Conservation (phyloP, 2,329 filamentous ascomycete species). For the Paraphaeosphaeria sporulosa region DNA sequence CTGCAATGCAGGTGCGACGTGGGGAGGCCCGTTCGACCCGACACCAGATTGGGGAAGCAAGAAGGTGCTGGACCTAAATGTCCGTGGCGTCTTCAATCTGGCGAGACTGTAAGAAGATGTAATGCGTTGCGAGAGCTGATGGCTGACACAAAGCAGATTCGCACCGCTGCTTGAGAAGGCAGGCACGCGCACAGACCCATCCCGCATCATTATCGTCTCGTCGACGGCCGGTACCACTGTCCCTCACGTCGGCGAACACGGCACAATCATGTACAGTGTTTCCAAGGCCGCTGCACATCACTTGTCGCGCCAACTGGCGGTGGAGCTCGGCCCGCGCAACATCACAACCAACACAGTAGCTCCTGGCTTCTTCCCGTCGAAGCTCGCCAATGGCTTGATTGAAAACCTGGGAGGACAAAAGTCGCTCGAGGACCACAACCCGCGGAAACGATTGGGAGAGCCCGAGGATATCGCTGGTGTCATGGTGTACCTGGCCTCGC, state of each 20-base stretch:
- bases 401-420: constrained; percentile 51
- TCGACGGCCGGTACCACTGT: constrained; percentile 49
- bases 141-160: constrained; percentile 31
- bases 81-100: constrained; percentile 51
- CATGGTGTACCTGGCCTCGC: constrained; percentile 45
- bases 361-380: constrained; percentile 51
- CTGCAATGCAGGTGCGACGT: constrained; percentile 50
- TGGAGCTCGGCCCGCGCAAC: constrained; percentile 50
- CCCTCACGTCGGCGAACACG: constrained; percentile 46
- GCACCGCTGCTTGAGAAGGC: constrained; percentile 45
- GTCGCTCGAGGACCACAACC: constrained; percentile 45
- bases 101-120: constrained; percentile 36
- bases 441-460: constrained; percentile 41
- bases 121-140: constrained; percentile 3
- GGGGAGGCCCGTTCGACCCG: constrained; percentile 49
- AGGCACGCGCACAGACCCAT: constrained; percentile 42
- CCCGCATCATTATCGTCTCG: constrained; percentile 49
- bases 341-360: constrained; percentile 51
- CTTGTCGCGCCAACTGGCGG: constrained; percentile 47
- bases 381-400: constrained; percentile 48
- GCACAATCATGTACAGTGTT: constrained; percentile 50
- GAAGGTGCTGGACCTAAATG: constrained; percentile 51
- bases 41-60: constrained; percentile 46
- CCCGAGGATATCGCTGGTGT: constrained; percentile 49
- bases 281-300: constrained; percentile 52